Evolutionary conservation across 148 eudicot genomes (phyloP), one percentile per base, ranked within the genome.

Genomic region (Diospyros lotus): DNA sequence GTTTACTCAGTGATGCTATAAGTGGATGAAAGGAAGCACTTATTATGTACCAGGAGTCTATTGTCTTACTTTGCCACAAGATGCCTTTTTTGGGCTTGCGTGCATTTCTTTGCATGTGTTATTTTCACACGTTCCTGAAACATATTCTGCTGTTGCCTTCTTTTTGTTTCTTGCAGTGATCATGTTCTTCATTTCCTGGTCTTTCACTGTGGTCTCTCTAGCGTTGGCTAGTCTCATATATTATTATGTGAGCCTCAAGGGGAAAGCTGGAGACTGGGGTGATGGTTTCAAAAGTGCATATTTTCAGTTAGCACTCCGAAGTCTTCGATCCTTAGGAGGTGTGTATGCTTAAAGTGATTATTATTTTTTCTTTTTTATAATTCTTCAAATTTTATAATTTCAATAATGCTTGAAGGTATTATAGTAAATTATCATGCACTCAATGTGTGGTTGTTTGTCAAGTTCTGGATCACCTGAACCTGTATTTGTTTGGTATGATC

Each of bases 241-340:
- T 83, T 89, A 95, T 76, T 95, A 95, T 73, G 99, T 95, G 73
- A 87, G 94, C 82, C 69, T 95, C 69, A 95, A 93, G 82, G 99
- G 99, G 61, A 95, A 95, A 83, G 98, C 99, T 75, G 99, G 99
- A 59, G 99, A 95, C 80, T 95, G 99, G 99, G 99, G 99, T 41
- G 99, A 95, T 83, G 99, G 99, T 72, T 93, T 95, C 87, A 95
- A 95, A 82, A 95, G 99, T 86, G 99, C 99, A 17, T 95, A 95
- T 84, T 95, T 95, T 82, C 99, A 95, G 78, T 91, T 95, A 73
- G 99, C 99, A 40, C 97, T 95, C 75, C 98, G 98, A n/a, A 95
- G 99, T 76, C 90, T 95, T 8, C 52, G 52, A 48, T 48, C 52
- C 8, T 48, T 48, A 48, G 52, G 52, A 48, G 52, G 52, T 48